These are phyloP conservation scores for Vickermania spadyakhi DNA, from an alignment of 208 protist species.

Conservation along the genomic window DNA sequence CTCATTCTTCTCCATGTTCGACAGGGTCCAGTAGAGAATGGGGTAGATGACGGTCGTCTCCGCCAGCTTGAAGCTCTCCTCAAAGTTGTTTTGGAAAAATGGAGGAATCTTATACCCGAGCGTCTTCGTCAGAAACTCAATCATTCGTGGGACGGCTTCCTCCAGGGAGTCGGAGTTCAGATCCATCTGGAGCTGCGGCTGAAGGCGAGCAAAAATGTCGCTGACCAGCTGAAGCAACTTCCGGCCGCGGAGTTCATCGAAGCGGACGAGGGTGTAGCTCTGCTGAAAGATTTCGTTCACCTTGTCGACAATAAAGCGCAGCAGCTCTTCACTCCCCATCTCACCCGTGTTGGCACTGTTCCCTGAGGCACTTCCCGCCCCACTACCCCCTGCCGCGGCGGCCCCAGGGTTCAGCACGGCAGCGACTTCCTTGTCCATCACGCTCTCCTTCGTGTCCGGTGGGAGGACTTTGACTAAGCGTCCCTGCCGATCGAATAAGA, in stretches of 20 bases:
- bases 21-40: slow-evolving; percentile 83
- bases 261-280: slow-evolving; percentile 82
- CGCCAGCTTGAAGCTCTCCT: slow-evolving; percentile 55
- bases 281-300: slow-evolving; percentile 60
- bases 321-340: slow-evolving; percentile 46
- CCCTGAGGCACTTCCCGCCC: background rate
- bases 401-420: background rate
- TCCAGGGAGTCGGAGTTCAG: slow-evolving; percentile 30
- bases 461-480: slow-evolving; percentile 1
- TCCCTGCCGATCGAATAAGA: background rate
- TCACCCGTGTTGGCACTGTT: slow-evolving; percentile 17
- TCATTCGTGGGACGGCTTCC: slow-evolving; percentile 43
- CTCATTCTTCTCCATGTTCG: slow-evolving; percentile 74
- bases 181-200: slow-evolving; percentile 52
- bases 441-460: slow-evolving; percentile 4
- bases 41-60: slow-evolving; percentile 84
- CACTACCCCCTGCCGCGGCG: background rate
- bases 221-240: slow-evolving; percentile 76
- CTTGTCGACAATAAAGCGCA: slow-evolving; percentile 75
- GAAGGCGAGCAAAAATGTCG: slow-evolving; percentile 76
- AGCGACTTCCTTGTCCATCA: slow-evolving; percentile 1
- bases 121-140: slow-evolving; percentile 76
- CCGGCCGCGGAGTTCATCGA: slow-evolving; percentile 54
- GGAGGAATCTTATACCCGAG: slow-evolving; percentile 74
- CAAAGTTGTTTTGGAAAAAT: slow-evolving; percentile 61